Conservation (phyloP, 306 rosid genomes). For the Cicer cuneatum region DNA sequence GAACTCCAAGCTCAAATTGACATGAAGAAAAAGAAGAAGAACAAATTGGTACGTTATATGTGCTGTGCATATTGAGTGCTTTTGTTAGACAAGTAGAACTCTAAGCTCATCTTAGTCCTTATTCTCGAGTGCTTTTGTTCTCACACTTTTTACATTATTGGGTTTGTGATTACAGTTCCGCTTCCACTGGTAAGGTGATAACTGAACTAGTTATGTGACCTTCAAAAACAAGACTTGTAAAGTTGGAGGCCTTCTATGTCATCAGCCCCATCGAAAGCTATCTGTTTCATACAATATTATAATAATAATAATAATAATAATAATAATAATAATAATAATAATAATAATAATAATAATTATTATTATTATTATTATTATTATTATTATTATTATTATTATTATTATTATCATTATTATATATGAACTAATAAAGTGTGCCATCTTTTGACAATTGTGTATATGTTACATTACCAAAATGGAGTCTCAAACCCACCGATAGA, state of each 20-base stretch:
- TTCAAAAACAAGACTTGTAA: constrained; percentile 34
- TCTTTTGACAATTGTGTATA: constrained; percentile 47
- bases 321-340: too few species aligned
- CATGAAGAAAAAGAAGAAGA: constrained; percentile 76
- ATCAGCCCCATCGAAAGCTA: constrained; percentile 45
- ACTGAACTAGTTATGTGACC: constrained; percentile 19
- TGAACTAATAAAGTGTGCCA: constrained; percentile 41
- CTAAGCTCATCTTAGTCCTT: too few species aligned
- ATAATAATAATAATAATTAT: too few species aligned
- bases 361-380: too few species aligned
- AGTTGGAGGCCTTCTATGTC: constrained; percentile 47
- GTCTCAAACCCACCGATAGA: constrained; percentile 14
- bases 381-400: too few species aligned
- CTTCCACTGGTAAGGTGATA: constrained; percentile 51
- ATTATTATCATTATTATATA: too few species aligned
- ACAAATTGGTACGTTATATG: constrained; percentile 63
- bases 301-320: too few species aligned
- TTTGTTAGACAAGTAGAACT: too few species aligned
- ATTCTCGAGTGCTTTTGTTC: constrained; percentile 14
- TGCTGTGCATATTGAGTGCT: constrained; percentile 6
- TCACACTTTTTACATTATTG: constrained; percentile 37
- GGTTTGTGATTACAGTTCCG: constrained; percentile 62
- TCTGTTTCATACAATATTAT: constrained; percentile 43
- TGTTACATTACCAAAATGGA: not conserved
- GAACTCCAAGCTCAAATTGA: constrained; percentile 69